These are phyloP conservation scores for Pestalotiopsis fici DNA, from an alignment of 2,329 filamentous ascomycete species.

Conservation along the genomic window DNA sequence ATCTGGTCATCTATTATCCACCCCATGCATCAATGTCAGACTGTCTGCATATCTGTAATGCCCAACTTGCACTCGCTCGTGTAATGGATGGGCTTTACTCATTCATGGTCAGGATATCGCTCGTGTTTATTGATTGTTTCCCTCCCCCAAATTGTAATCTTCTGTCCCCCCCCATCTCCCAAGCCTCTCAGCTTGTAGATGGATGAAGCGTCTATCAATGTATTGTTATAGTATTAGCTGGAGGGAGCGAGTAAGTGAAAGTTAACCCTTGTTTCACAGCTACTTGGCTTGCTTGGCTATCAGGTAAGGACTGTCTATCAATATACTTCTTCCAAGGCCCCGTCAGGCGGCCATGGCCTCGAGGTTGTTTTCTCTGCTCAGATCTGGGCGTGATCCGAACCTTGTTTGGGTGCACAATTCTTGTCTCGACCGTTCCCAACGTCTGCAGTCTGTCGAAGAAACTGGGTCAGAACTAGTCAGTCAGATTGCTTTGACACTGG, in stretches of 20 bases:
- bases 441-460: not conserved
- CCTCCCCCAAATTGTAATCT: no score
- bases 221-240: no score
- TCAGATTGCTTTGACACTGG: not conserved
- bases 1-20: no score
- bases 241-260: not conserved
- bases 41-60: no score
- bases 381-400: not conserved
- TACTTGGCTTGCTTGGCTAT: not conserved
- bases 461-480: not conserved
- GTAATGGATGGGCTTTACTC: no score
- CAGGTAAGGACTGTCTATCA: not conserved
- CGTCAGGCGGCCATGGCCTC: not conserved
- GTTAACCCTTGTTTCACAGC: not conserved
- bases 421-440: conserved; percentile 3
- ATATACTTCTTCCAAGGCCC: not conserved
- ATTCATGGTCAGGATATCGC: no score
- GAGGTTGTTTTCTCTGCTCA: not conserved
- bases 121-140: no score
- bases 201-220: no score
- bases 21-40: no score
- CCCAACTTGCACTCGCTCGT: no score
- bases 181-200: no score
- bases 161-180: no score
- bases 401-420: not conserved